Evolutionary conservation across 805 yeast genomes (phyloP).

Genomic region (Candida odintsovae): DNA sequence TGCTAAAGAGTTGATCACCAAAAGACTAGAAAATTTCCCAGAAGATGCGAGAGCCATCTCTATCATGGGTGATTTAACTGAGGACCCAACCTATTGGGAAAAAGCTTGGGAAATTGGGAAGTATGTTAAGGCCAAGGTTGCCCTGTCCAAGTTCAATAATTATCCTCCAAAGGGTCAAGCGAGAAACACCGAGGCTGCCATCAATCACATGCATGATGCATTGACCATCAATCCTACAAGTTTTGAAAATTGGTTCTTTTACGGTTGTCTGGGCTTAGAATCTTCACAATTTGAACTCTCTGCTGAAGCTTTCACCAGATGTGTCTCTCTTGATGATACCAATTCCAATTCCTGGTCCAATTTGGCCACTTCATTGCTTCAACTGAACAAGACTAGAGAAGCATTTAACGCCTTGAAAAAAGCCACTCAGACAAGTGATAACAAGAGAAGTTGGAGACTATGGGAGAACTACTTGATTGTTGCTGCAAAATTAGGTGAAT

Average conservation of each 20-base stretch:
- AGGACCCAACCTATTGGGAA: constrained; percentile 72
- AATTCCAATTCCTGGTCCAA: constrained; percentile 89
- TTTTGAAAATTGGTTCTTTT: constrained; percentile 83
- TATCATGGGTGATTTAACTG: constrained; percentile 78
- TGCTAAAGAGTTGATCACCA: constrained; percentile 55
- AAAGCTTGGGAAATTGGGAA: constrained; percentile 83
- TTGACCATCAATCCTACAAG: constrained; percentile 66
- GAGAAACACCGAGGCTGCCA: constrained; percentile 47
- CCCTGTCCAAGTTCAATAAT: constrained; percentile 70
- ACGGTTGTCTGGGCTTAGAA: constrained; percentile 87
- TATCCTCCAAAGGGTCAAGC: constrained; percentile 57
- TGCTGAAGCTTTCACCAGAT: constrained; percentile 86
- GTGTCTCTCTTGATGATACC: constrained; percentile 78
- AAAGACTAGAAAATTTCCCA: constrained; percentile 51
- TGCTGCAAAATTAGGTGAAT: constrained; percentile 75
- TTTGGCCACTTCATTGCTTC: constrained; percentile 72
- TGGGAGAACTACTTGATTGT: constrained; percentile 85
- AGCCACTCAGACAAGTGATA: constrained; percentile 67
- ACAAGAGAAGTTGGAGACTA: constrained; percentile 76
- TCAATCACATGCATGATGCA: constrained; percentile 69
- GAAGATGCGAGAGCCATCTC: constrained; percentile 79
- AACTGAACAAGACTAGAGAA: constrained; percentile 58
- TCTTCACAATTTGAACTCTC: constrained; percentile 65
- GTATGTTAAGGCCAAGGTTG: constrained; percentile 79
- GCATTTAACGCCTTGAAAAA: constrained; percentile 81